Percentiles rank a stretch among this genome's conserved stretches.
phyloP scores from a whole-genome alignment of 371 early-diverging fungal species.

The Rhizopus arrhizus region DNA sequence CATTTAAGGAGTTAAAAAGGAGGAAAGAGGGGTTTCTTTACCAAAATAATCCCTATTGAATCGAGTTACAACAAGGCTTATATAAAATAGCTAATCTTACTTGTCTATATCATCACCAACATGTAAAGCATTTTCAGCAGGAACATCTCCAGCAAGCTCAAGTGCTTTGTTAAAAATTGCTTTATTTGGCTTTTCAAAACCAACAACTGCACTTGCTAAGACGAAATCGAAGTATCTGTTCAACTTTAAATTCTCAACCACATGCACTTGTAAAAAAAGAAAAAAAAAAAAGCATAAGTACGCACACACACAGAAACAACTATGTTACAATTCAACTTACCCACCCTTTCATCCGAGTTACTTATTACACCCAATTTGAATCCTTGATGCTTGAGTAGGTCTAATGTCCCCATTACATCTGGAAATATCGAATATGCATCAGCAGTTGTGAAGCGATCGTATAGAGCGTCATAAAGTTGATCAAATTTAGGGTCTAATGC shows the following conservation, averaged over 20 bases:
- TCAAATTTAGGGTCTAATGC: conserved; percentile 43
- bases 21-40: not conserved
- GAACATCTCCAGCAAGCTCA: conserved; percentile 18
- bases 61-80: not conserved
- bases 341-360: conserved; percentile 52
- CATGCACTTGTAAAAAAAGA: conserved; percentile 24
- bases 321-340: conserved; percentile 21
- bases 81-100: conserved; percentile 12
- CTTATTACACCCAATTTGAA: conserved; percentile 51
- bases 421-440: conserved; percentile 49
- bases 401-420: conserved; percentile 38
- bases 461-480: conserved; percentile 36
- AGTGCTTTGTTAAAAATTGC: conserved; percentile 46
- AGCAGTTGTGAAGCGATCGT: conserved; percentile 41
- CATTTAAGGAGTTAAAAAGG: not conserved
- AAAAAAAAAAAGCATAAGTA: not conserved
- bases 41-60: conserved; percentile 24
- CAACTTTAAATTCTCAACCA: conserved; percentile 41
- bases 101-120: conserved; percentile 32
- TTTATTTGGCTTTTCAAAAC: conserved; percentile 42
- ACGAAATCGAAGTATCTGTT: conserved; percentile 48
- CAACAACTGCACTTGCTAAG: conserved; percentile 35
- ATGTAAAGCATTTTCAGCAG: conserved; percentile 28
- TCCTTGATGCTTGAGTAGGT: conserved; percentile 34
- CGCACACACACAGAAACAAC: not conserved